Conservation (phyloP, 1,139 yeast species). For the Candida frijolesensis region DNA sequence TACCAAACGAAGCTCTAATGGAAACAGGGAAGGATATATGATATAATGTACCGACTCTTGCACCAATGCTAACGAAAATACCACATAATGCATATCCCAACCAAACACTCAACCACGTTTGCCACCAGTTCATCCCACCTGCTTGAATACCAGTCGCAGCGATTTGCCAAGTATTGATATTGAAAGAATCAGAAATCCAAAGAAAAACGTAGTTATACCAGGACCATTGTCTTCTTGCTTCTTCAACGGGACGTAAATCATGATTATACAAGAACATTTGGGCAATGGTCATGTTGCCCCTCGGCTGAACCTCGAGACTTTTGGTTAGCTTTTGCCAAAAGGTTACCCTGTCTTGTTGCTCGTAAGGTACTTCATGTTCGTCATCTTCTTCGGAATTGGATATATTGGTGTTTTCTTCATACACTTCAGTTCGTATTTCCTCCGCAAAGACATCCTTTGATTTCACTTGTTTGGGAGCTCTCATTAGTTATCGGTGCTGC, state of each 20-base stretch:
- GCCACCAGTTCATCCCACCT: slow-evolving; percentile 85
- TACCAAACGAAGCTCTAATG: slow-evolving; percentile 75
- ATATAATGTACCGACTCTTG: slow-evolving; percentile 72
- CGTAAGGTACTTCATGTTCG: background rate
- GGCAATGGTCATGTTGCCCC: slow-evolving; percentile 36
- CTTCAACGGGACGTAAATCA: slow-evolving; percentile 79
- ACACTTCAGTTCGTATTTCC: background rate
- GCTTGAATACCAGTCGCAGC: slow-evolving; percentile 77
- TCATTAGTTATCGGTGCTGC: slow-evolving; percentile 20
- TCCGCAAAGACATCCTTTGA: background rate
- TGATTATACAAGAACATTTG: slow-evolving; percentile 68
- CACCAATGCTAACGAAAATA: slow-evolving; percentile 60
- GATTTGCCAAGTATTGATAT: slow-evolving; percentile 88
- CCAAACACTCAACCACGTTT: slow-evolving; percentile 86
- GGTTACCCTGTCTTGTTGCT: background rate
- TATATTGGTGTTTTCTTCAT: background rate
- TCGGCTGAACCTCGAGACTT: slow-evolving; percentile 21
- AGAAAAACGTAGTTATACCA: slow-evolving; percentile 79
- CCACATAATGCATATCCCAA: slow-evolving; percentile 65
- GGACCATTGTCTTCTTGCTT: slow-evolving; percentile 68
- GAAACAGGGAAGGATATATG: slow-evolving; percentile 81
- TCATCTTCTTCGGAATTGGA: background rate
- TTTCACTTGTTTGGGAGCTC: background rate
- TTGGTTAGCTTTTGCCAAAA: slow-evolving; percentile 12
- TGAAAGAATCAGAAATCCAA: slow-evolving; percentile 88